Conservation (phyloP, 2,329 filamentous ascomycete genomes). For the Pseudocercospora crystallina region DNA sequence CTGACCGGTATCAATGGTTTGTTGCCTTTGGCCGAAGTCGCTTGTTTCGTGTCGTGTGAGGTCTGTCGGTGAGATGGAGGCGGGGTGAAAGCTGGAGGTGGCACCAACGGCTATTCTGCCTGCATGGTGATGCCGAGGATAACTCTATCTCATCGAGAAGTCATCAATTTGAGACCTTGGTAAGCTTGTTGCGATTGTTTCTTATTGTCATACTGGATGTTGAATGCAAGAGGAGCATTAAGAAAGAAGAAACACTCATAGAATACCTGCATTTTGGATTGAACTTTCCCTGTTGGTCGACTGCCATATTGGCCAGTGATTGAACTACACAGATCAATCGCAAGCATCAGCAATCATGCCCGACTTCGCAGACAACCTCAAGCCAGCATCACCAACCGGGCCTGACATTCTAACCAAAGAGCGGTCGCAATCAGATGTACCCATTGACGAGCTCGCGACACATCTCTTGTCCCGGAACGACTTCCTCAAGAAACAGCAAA, state of each 20-base stretch:
- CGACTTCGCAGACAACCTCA: conserved; percentile 53
- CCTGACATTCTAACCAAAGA: conserved; percentile 48
- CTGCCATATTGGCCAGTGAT: no score
- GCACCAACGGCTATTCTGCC: no score
- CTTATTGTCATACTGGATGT: neutral
- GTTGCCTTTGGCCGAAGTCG: neutral
- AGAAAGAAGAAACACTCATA: no score
- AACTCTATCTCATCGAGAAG: no score
- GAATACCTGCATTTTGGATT: no score
- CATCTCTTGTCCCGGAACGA: conserved; percentile 50
- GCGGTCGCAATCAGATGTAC: conserved; percentile 45
- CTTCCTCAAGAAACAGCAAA: conserved; percentile 50
- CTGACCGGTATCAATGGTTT: no score
- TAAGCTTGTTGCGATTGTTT: no score
- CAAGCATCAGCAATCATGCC: conserved; percentile 36
- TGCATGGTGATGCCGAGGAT: no score
- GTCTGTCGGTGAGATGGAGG: neutral
- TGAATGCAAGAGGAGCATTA: neutral
- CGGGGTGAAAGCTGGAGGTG: no score
- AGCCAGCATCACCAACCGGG: conserved; percentile 46
- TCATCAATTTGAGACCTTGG: no score
- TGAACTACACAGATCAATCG: no score
- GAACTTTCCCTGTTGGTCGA: neutral
- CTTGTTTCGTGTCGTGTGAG: neutral
- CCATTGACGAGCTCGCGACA: conserved; percentile 45